phyloP scores from a whole-genome alignment of 2,329 filamentous ascomycete genomes.

The Botrytis hyacinthi region DNA sequence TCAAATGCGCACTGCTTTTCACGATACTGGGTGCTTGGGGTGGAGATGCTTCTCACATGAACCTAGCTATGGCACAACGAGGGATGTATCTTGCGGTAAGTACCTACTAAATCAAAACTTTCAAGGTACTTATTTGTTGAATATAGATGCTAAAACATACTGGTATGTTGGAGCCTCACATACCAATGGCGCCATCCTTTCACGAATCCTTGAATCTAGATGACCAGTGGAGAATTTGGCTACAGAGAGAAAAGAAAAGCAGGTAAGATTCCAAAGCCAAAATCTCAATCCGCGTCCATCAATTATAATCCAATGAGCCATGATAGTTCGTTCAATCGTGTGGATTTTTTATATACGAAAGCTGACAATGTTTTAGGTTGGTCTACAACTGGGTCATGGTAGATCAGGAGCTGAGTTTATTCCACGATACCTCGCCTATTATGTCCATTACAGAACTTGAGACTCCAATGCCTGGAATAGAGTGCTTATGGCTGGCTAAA shows the following conservation, averaged over 20 bases:
- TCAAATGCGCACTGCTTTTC: slow-evolving; percentile 66
- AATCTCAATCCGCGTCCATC: background rate
- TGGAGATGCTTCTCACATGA: slow-evolving; percentile 76
- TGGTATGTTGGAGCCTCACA: slow-evolving; percentile 59
- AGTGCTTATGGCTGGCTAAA: slow-evolving; percentile 61
- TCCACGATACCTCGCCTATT: slow-evolving; percentile 61
- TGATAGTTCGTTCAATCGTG: background rate
- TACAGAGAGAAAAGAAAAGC: slow-evolving; percentile 61
- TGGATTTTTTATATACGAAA: background rate
- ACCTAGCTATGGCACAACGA: slow-evolving; percentile 70
- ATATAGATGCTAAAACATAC: slow-evolving; percentile 65
- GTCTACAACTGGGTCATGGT: slow-evolving; percentile 76
- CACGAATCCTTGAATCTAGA: slow-evolving; percentile 46
- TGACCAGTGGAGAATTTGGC: slow-evolving; percentile 62
- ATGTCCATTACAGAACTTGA: slow-evolving; percentile 65
- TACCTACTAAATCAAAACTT: slow-evolving; percentile 3
- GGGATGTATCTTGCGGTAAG: slow-evolving; percentile 67
- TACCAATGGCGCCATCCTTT: slow-evolving; percentile 44
- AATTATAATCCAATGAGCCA: background rate
- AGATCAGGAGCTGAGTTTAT: slow-evolving; percentile 68
- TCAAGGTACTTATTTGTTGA: background rate
- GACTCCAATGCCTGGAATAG: slow-evolving; percentile 60
- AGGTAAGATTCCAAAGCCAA: slow-evolving; percentile 45
- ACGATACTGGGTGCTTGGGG: slow-evolving; percentile 69
- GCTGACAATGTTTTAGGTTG: slow-evolving; percentile 46